phyloP scores from a whole-genome alignment of 208 protist species.

The Wallacemonas sp. region DNA sequence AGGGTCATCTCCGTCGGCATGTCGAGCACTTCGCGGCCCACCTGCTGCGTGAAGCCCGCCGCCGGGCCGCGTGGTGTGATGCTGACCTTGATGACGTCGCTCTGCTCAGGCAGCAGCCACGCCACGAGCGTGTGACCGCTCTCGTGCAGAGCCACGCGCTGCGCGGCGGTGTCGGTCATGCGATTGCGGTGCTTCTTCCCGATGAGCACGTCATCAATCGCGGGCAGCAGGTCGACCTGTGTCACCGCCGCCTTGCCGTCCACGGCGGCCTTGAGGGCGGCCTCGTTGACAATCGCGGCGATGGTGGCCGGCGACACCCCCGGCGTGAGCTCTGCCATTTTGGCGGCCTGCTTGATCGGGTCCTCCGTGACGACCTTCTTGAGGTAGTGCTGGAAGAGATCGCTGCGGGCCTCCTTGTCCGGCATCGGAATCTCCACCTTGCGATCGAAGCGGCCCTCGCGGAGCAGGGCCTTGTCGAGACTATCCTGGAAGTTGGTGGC shows the following conservation, averaged over 20 bases:
- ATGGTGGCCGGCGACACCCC: constrained; percentile 94
- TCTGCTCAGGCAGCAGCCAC: constrained; percentile 89
- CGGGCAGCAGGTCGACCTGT: constrained; percentile 56
- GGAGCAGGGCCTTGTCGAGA: constrained; percentile 94
- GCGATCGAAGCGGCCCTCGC: constrained; percentile 97
- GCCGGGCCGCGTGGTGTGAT: constrained; percentile 92
- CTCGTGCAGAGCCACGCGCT: constrained; percentile 94
- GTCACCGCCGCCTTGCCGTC: constrained; percentile 92
- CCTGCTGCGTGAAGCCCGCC: constrained; percentile 83
- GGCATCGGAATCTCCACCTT: constrained; percentile 88
- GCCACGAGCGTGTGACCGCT: constrained; percentile 96
- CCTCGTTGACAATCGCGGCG: constrained; percentile 89
- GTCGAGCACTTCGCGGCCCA: constrained; percentile 77
- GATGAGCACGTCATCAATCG: constrained; percentile 87
- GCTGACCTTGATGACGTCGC: constrained; percentile 95
- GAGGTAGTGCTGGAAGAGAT: constrained; percentile 84
- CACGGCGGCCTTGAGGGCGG: constrained; percentile 89
- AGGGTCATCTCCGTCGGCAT: constrained; percentile 89
- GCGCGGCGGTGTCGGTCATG: constrained; percentile 53
- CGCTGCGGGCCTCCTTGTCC: constrained; percentile 61
- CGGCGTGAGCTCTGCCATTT: constrained; percentile 81
- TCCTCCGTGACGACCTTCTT: constrained; percentile 44
- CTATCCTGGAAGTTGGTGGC: constrained; percentile 97
- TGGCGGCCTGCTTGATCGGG: constrained; percentile 28
- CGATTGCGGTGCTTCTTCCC: constrained; percentile 85